Percentiles rank a stretch among this genome's conserved stretches.
phyloP scores from a whole-genome alignment of 106 monocot species.

The Dioscorea dumetorum region DNA sequence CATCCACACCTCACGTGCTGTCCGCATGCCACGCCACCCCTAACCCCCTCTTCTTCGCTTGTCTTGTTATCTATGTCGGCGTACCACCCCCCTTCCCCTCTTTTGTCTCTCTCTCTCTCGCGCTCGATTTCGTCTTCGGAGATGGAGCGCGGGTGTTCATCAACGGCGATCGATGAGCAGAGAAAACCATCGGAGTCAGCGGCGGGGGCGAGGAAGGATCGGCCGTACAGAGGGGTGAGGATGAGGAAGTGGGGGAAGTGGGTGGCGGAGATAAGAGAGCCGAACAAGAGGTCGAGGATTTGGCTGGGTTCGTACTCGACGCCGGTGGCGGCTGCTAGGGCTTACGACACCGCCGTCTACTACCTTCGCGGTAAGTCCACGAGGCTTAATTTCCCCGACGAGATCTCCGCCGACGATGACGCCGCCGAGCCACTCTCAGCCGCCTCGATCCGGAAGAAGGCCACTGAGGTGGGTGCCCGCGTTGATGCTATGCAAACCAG shows the following conservation, averaged over 20 bases:
- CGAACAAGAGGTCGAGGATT: conserved; percentile 54
- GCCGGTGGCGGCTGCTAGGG: conserved; percentile 41
- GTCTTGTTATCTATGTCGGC: not conserved
- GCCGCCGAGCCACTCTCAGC: conserved; percentile 9
- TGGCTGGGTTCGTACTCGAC: conserved; percentile 66
- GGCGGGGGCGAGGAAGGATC: conserved; percentile 9
- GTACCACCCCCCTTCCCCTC: not conserved
- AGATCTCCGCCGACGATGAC: conserved; percentile 23
- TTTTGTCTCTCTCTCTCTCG: not conserved
- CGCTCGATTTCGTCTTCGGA: not conserved
- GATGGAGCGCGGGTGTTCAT: conserved; percentile 23
- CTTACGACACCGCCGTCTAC: conserved; percentile 63
- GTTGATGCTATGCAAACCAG: conserved; percentile 15
- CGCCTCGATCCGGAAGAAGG: conserved; percentile 22
- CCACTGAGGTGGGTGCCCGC: conserved; percentile 24
- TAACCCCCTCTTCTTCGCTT: too few species aligned
- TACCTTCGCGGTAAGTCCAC: conserved; percentile 47
- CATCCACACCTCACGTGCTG: not conserved
- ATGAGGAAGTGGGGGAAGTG: conserved; percentile 78
- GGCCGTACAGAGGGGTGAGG: conserved; percentile 47
- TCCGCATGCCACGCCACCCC: not conserved
- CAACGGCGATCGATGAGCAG: conserved; percentile 10
- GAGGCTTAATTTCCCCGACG: conserved; percentile 48
- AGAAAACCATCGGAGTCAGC: not conserved
- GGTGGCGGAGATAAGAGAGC: conserved; percentile 64